These are phyloP conservation scores for Podospora didyma DNA, from an alignment of 495 filamentous ascomycete genomes.

Conservation along the genomic window DNA sequence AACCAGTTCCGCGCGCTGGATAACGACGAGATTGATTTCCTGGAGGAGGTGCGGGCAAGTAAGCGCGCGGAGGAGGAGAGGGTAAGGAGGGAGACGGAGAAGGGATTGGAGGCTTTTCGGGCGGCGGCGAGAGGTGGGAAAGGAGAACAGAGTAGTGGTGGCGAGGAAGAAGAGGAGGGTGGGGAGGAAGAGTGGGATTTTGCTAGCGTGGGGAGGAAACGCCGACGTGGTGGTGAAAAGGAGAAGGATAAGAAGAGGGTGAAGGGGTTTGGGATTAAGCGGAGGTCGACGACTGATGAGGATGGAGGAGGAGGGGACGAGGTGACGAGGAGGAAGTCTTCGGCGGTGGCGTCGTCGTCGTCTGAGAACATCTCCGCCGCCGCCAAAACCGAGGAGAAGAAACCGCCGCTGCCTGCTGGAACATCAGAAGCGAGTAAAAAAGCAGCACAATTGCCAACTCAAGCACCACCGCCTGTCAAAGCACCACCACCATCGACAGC, in stretches of 20 bases:
- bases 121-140: conserved; percentile 49
- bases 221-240: conserved; percentile 5
- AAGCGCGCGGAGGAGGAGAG: conserved; percentile 67
- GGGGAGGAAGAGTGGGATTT: conserved; percentile 8
- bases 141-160: conserved; percentile 10
- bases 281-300: conserved; percentile 16
- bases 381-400: too few species aligned
- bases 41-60: conserved; percentile 71
- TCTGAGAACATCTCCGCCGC: too few species aligned
- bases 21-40: conserved; percentile 89
- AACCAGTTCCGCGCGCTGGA: conserved; percentile 95
- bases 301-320: conserved; percentile 10
- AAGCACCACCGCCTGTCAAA: neutral
- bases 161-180: conserved; percentile 13
- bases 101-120: conserved; percentile 68
- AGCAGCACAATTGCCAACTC: neutral
- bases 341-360: too few species aligned
- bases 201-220: conserved; percentile 5
- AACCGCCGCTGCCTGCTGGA: neutral
- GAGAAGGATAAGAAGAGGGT: conserved; percentile 11
- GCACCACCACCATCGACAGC: neutral
- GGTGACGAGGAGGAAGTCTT: neutral
- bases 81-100: conserved; percentile 68
- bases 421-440: neutral
- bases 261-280: neutral